These are phyloP conservation scores for Calocera viscosa DNA, from an alignment of 768 basidiomycete genomes.

Conservation along the genomic window DNA sequence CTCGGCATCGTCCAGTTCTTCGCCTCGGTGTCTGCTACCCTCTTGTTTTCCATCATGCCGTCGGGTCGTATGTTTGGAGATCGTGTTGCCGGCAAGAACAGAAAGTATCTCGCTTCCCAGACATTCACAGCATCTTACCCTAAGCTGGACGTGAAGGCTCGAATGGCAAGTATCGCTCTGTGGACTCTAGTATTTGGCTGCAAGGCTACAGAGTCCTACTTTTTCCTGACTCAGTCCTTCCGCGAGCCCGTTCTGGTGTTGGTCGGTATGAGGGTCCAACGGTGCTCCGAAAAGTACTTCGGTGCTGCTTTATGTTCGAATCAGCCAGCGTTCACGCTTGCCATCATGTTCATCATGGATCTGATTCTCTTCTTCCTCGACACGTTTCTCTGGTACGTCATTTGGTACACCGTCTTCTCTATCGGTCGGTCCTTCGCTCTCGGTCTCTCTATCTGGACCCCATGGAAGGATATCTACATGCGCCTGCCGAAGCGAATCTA, in stretches of 20 bases:
- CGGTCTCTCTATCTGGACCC: constrained; percentile 96
- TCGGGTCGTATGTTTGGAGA: constrained; percentile 99
- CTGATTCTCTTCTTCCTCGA: constrained; percentile 94
- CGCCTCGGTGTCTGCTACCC: constrained; percentile 73
- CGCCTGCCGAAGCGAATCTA: constrained; percentile 94
- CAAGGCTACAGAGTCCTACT: constrained; percentile 96
- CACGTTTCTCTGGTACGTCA: constrained; percentile 99
- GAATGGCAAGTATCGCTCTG: constrained; percentile 65
- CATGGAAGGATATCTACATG: constrained; percentile 96
- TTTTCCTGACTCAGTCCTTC: constrained; percentile 93
- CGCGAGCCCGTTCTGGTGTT: constrained; percentile 85
- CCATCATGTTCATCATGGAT: constrained; percentile 99
- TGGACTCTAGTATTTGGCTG: constrained; percentile 93
- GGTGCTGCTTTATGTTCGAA: constrained; percentile 74
- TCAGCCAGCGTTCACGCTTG: constrained; percentile 86
- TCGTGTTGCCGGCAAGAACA: constrained; percentile 83
- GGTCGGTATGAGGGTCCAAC: constrained; percentile 92
- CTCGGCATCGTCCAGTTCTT: constrained; percentile 94
- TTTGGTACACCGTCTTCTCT: constrained; percentile 94
- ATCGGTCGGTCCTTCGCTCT: constrained; percentile 78
- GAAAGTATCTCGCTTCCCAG: constrained; percentile 96
- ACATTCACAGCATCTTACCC: constrained; percentile 98
- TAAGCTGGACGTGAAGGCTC: constrained; percentile 43
- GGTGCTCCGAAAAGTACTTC: constrained; percentile 76
- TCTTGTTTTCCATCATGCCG: constrained; percentile 83